A percentile compares a stretch with the other conserved stretches of the same genome.
phyloP scores from a whole-genome alignment of 176 grass and related monocot species.

The Musa beccarii region DNA sequence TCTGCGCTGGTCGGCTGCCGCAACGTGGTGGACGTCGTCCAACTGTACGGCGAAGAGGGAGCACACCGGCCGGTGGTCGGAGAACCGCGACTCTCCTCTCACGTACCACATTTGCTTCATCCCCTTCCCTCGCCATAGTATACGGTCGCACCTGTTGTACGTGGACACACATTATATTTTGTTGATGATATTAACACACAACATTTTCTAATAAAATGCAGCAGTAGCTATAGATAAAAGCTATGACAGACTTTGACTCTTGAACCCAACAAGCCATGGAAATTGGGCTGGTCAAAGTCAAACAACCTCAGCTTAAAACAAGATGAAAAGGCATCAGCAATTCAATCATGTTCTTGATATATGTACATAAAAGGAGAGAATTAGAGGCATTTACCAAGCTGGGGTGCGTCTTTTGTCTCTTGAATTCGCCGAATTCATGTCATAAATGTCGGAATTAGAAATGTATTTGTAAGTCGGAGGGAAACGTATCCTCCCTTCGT shows the following conservation, averaged over 20 bases:
- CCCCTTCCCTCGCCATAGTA: slow-evolving; percentile 74
- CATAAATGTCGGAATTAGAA: slow-evolving; percentile 64
- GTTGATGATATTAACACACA: not conserved
- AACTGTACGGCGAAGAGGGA: slow-evolving; percentile 54
- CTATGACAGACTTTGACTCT: too few species aligned
- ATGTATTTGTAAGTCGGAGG: slow-evolving; percentile 92
- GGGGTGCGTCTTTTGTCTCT: slow-evolving; percentile 62
- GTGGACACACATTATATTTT: too few species aligned
- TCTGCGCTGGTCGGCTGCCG: not conserved
- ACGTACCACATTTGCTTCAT: slow-evolving; percentile 66
- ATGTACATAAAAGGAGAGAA: not conserved
- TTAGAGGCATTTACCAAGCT: slow-evolving; percentile 51
- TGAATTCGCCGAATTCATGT: slow-evolving; percentile 29
- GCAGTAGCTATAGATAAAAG: too few species aligned
- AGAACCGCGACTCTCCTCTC: slow-evolving; percentile 74
- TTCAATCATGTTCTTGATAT: not conserved
- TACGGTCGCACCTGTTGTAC: slow-evolving; percentile 69
- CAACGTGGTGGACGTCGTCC: not conserved
- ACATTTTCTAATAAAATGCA: not conserved
- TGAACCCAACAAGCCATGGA: too few species aligned
- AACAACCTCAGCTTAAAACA: not conserved
- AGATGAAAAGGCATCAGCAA: not conserved
- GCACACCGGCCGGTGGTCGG: slow-evolving; percentile 86
- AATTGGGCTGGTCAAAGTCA: not conserved
- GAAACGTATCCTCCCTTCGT: slow-evolving; percentile 74